Conservation (phyloP, 2,329 filamentous ascomycete species). For the Aureobasidium sp. region DNA sequence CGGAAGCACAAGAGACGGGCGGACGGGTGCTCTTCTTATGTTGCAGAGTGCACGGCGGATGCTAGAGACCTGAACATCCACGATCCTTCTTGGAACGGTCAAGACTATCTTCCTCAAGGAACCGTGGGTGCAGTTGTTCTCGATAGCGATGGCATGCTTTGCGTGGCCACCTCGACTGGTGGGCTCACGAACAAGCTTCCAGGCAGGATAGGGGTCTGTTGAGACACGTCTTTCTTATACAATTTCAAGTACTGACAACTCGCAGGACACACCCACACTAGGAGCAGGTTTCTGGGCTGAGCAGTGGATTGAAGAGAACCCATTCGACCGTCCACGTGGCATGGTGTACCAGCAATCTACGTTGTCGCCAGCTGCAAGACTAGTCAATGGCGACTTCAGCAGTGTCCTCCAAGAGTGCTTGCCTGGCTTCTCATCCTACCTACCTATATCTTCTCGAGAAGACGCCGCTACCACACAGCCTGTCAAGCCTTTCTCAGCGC, state of each 20-base stretch:
- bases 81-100: slow-evolving; percentile 45
- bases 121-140: slow-evolving; percentile 77
- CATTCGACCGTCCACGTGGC: background rate
- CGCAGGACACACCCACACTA: slow-evolving; percentile 63
- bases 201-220: slow-evolving; percentile 56
- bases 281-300: slow-evolving; percentile 89
- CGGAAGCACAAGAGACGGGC: slow-evolving; percentile 35
- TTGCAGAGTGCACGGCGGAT: background rate
- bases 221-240: background rate
- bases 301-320: slow-evolving; percentile 54
- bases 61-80: slow-evolving; percentile 1
- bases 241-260: background rate
- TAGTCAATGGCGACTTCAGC: slow-evolving; percentile 32
- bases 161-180: slow-evolving; percentile 57
- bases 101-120: slow-evolving; percentile 68
- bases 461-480: background rate
- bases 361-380: slow-evolving; percentile 20
- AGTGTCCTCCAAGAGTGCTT: slow-evolving; percentile 52
- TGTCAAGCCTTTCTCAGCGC: background rate
- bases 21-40: slow-evolving; percentile 18
- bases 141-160: slow-evolving; percentile 65
- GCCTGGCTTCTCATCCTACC: slow-evolving; percentile 36
- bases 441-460: slow-evolving; percentile 5
- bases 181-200: slow-evolving; percentile 84
- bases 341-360: slow-evolving; percentile 11